phyloP scores from a whole-genome alignment of 106 monocot species.

The Amphibolis antarctica region DNA sequence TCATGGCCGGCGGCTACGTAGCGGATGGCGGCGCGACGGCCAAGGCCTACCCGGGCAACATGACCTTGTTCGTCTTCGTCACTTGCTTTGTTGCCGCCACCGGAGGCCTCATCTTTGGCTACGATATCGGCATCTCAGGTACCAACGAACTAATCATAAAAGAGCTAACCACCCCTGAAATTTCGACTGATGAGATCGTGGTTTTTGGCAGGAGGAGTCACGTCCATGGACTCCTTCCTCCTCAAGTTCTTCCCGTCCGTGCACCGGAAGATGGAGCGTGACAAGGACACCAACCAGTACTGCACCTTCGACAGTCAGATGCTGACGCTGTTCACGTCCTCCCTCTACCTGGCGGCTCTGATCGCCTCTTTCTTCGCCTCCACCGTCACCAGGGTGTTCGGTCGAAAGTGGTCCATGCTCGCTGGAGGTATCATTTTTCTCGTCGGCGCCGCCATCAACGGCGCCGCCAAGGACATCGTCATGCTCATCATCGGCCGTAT shows the following conservation, averaged over 20 bases:
- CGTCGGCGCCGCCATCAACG: constrained; percentile 26
- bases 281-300: constrained; percentile 23
- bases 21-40: not conserved
- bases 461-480: constrained; percentile 16
- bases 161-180: not conserved
- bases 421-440: constrained; percentile 21
- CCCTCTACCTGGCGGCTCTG: constrained; percentile 32
- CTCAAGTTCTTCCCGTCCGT: constrained; percentile 26
- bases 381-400: constrained; percentile 19
- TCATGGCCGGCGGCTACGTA: constrained; percentile 12
- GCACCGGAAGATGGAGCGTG: constrained; percentile 10
- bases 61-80: constrained; percentile 18
- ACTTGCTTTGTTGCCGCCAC: constrained; percentile 21
- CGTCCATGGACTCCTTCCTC: constrained; percentile 23
- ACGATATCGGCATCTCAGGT: constrained; percentile 28
- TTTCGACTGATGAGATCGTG: not conserved
- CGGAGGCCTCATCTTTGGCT: constrained; percentile 25
- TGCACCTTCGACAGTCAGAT: constrained; percentile 32
- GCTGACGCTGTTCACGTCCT: constrained; percentile 36
- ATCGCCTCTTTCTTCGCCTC: constrained; percentile 27
- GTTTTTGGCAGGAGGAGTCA: constrained; percentile 13
- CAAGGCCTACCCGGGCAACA: constrained; percentile 21
- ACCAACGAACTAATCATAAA: not conserved
- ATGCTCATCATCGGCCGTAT: constrained; percentile 34
- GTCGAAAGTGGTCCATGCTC: constrained; percentile 25